Evolutionary conservation across 257 asterid species (phyloP).

Genomic region (Orobanche coerulescens): DNA sequence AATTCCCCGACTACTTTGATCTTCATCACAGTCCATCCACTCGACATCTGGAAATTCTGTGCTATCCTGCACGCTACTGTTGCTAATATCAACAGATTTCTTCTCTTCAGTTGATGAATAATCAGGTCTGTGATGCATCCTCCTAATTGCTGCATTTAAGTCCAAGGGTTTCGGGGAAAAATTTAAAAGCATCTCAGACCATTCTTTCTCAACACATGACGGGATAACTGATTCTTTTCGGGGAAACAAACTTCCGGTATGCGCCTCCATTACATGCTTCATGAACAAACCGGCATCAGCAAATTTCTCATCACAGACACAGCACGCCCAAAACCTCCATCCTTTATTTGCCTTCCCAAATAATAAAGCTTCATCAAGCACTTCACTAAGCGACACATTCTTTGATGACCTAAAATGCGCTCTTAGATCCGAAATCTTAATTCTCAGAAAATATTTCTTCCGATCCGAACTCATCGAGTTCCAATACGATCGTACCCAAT

Average conservation of each 20-base stretch:
- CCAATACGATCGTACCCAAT: constrained; percentile 57
- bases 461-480: constrained; percentile 46
- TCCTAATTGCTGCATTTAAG: constrained; percentile 42
- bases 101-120: constrained; percentile 48
- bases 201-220: constrained; percentile 60
- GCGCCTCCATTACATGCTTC: constrained; percentile 58
- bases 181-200: constrained; percentile 85
- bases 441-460: constrained; percentile 44
- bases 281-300: constrained; percentile 38
- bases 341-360: constrained; percentile 41
- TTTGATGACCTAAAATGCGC: constrained; percentile 48
- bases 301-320: constrained; percentile 54
- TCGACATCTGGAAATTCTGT: constrained; percentile 59
- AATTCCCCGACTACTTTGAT: constrained; percentile 44
- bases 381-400: constrained; percentile 37
- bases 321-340: constrained; percentile 69
- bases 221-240: constrained; percentile 71
- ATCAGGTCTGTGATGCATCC: constrained; percentile 50
- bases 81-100: constrained; percentile 36
- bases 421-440: constrained; percentile 44
- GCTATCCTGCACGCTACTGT: constrained; percentile 29
- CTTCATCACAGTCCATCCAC: constrained; percentile 88
- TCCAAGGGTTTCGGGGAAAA: constrained; percentile 86
- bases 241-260: constrained; percentile 57
- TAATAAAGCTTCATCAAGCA: constrained; percentile 55